Base-by-base conservation (phyloP, 176 grass and related monocot species). In the Carex littledalei region DNA sequence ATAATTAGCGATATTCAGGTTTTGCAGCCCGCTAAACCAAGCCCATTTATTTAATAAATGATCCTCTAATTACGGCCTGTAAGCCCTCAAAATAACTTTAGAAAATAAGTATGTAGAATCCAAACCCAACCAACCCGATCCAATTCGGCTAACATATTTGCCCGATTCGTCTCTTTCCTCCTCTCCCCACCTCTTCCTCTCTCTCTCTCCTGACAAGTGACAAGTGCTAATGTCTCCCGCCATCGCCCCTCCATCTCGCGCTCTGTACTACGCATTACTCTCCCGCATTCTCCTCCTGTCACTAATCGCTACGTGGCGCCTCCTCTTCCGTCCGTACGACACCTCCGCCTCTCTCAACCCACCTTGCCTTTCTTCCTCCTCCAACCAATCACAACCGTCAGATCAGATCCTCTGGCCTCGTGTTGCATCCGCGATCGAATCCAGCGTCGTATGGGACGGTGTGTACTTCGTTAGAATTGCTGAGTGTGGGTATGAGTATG, bases 401-500 rank as follows among this genome's bases (percentile, higher is more conserved):
- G 20, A 8, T 34, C 45, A 69, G 39, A 26, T 85, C 41, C 86
- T 59, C 10, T 82, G 73, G 81, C 89, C 85, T 8, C 68, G 75
- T 22, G 16, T 88, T n/a, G 79, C 88, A 59, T 72, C 84, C 61
- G 82, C 85, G 6, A 65, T 98, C 41, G 90, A 92, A 13, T 89
- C 91, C 56, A 84, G 90, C 29, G 93, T 91, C 2, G 91, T 98
- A 15, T 98, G 95, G 95, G 93, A 98, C 35, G 88, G 95, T 2
- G 95, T 98, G 84, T 85, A 95, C 85, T 98, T 95, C 65, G 83
- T 87, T 43, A 93, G 93, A 22, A 53, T 89, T 32, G 89, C 95
- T 20, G 89, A 94, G 92, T 98, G 95, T 84, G 95, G 95, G 18
- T 98, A 98, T 67, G 93, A 98, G 93, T 98, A 98, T 64, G 95